Conservation (phyloP, 1,284 basidiomycete species). For the Schizopora paradoxa region DNA sequence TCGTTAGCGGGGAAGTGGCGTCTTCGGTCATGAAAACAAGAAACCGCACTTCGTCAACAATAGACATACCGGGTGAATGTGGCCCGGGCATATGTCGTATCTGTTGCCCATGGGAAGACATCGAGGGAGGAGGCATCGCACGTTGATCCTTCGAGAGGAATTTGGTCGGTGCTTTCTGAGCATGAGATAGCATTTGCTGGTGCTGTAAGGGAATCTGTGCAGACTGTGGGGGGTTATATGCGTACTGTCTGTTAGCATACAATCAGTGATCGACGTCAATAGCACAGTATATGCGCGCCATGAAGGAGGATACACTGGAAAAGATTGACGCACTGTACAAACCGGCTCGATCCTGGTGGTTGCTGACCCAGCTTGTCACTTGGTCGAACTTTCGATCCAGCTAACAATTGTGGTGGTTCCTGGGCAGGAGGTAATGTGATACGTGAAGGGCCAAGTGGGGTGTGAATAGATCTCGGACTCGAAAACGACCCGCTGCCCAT, state of each 20-base stretch:
- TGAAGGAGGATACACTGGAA: neutral
- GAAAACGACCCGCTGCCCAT: constrained; percentile 6
- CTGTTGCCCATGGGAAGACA: constrained; percentile 4
- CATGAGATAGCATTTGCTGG: constrained; percentile 11
- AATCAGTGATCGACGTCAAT: neutral
- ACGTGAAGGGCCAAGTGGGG: constrained; percentile 12
- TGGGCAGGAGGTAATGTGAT: constrained; percentile 16
- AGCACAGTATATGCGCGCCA: neutral
- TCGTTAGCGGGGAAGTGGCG: too few relatives aligned
- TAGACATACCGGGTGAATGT: too few relatives aligned
- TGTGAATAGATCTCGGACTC: constrained; percentile 15
- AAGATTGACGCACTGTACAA: constrained; percentile 9
- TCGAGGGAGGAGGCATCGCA: constrained; percentile 14
- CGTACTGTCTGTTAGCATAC: constrained; percentile 10
- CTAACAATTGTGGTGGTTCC: constrained; percentile 13
- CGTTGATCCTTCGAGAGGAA: constrained; percentile 2
- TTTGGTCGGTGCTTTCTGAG: constrained; percentile 12
- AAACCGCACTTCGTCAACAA: too few relatives aligned
- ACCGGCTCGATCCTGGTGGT: constrained; percentile 14
- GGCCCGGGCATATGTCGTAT: too few relatives aligned
- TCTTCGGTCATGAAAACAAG: too few relatives aligned
- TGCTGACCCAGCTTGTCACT: neutral
- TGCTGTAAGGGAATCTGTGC: constrained; percentile 3
- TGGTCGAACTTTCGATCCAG: neutral
- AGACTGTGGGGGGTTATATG: constrained; percentile 15